A percentile compares a stretch with the other conserved stretches of the same genome.
phyloP scores from a whole-genome alignment of 345 rosid genomes.

The Eucalyptus victrix region DNA sequence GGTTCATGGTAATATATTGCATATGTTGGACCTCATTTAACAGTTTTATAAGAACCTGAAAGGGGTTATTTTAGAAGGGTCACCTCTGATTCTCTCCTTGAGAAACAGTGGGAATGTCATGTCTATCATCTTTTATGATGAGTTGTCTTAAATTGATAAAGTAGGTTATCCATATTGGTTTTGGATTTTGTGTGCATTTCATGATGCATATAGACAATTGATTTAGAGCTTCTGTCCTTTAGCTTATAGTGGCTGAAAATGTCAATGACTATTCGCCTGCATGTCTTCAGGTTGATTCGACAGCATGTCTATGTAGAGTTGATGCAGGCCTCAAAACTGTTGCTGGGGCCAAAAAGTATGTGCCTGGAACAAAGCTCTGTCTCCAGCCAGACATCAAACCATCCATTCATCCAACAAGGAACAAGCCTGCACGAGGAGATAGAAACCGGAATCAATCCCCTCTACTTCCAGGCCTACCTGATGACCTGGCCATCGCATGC shows the following conservation, averaged over 20 bases:
- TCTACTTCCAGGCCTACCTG: slow-evolving; percentile 67
- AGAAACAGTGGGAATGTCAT: not conserved
- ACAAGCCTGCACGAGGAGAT: slow-evolving; percentile 41
- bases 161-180: not conserved
- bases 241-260: not conserved
- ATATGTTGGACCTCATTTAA: not conserved
- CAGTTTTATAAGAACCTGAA: not conserved
- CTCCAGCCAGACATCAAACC: slow-evolving; percentile 67
- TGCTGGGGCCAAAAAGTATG: slow-evolving; percentile 54
- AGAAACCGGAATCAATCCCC: slow-evolving; percentile 56
- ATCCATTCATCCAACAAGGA: slow-evolving; percentile 61
- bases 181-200: not conserved
- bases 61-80: not conserved
- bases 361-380: slow-evolving; percentile 59
- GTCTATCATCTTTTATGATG: not conserved
- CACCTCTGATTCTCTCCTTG: not conserved
- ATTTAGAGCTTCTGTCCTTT: not conserved
- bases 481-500: slow-evolving; percentile 84
- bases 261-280: not conserved
- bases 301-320: slow-evolving; percentile 67
- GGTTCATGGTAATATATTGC: not conserved
- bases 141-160: not conserved
- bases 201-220: not conserved
- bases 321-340: slow-evolving; percentile 73
- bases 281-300: slow-evolving; percentile 55